Percentiles rank a stretch among this genome's conserved stretches.
Conservation (phyloP, 2,329 filamentous ascomycete species). For the Colletotrichum trifolii region DNA sequence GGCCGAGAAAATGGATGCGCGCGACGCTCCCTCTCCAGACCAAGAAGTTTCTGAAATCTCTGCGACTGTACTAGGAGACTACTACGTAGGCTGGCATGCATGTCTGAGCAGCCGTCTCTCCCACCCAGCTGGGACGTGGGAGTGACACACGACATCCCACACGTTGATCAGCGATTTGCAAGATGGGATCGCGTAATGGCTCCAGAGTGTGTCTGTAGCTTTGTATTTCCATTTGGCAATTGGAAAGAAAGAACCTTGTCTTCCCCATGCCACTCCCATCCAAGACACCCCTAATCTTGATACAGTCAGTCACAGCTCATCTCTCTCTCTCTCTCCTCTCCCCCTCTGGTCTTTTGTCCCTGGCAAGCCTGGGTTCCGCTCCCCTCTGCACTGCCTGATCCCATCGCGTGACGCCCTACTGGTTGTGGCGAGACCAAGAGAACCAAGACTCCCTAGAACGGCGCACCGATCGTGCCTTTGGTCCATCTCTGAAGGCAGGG, state of each 20-base stretch:
- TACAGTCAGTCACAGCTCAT: background rate
- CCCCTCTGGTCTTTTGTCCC: background rate
- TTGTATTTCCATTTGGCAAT: background rate
- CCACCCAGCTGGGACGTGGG: conserved; percentile 29
- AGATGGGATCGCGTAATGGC: conserved; percentile 27
- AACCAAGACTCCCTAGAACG: background rate
- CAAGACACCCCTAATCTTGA: conserved; percentile 10
- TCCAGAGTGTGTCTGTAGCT: background rate
- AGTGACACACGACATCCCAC: conserved; percentile 1
- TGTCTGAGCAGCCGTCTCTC: conserved; percentile 22
- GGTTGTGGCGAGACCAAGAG: conserved; percentile 31
- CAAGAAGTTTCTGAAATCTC: no score
- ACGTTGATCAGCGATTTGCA: background rate
- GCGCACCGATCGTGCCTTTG: background rate
- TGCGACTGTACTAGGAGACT: no score
- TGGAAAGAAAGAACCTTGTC: background rate
- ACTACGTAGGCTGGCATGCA: conserved; percentile 7
- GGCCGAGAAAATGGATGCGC: conserved; percentile 2
- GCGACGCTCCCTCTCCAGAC: background rate
- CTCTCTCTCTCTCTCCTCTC: background rate
- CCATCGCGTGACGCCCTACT: conserved; percentile 24
- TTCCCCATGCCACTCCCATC: background rate
- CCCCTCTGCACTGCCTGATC: no score
- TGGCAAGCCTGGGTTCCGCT: no score
- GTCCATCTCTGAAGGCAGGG: background rate